Conservation (phyloP, 108 stramenopile genomes). For the Schizochytrium sp. region DNA sequence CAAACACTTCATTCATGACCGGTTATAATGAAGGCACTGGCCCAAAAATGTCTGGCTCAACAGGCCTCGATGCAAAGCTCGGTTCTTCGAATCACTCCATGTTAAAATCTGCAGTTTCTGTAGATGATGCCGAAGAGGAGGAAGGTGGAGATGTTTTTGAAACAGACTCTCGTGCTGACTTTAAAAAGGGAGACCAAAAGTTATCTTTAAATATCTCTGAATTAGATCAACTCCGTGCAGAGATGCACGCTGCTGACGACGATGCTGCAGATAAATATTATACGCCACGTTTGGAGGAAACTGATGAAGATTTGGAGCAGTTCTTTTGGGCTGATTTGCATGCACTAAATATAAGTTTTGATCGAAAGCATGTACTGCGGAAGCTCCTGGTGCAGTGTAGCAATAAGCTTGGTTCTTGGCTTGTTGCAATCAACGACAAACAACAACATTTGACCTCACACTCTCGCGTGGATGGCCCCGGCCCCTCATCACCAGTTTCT, state of each 20-base stretch:
- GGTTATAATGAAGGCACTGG: background rate
- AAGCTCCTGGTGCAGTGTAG: conserved; percentile 54
- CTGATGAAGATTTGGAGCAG: conserved; percentile 26
- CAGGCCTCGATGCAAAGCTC: too few relatives aligned
- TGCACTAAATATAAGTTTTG: background rate
- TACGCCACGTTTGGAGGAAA: background rate
- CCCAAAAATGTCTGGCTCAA: too few relatives aligned
- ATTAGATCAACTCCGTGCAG: conserved; percentile 74
- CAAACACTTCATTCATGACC: background rate
- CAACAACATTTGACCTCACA: background rate
- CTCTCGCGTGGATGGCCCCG: too few relatives aligned
- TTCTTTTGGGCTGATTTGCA: conserved; percentile 1
- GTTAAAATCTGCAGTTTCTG: too few relatives aligned
- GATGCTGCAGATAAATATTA: background rate
- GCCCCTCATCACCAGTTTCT: too few relatives aligned
- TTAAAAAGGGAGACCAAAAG: background rate
- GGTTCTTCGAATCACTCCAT: too few relatives aligned
- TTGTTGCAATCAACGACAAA: conserved; percentile 47
- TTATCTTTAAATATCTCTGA: background rate
- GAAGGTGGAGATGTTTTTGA: conserved; percentile 19
- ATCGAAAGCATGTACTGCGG: background rate
- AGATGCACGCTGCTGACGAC: conserved; percentile 74
- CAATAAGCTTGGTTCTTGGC: conserved; percentile 6
- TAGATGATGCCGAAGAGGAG: background rate
- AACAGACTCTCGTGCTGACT: background rate